phyloP scores from a whole-genome alignment of 2,329 filamentous ascomycete genomes.

The Trichoderma simmonsii region DNA sequence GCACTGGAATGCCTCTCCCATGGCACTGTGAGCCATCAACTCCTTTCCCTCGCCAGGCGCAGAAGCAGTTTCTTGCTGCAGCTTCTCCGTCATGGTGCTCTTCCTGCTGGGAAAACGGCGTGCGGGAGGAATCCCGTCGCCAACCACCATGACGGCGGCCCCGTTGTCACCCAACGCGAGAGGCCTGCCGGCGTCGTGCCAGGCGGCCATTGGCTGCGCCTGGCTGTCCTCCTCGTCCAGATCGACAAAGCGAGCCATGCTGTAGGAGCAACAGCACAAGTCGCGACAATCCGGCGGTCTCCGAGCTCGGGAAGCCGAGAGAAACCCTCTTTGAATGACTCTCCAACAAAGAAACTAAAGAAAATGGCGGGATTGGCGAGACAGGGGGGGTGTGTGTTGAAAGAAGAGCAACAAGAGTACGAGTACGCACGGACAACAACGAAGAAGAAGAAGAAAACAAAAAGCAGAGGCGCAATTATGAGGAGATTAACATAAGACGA shows the following conservation, averaged over 20 bases:
- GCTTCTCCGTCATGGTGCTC: conserved; percentile 2
- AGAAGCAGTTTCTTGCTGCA: background rate
- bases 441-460: background rate
- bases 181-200: conserved; percentile 9
- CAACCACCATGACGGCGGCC: background rate
- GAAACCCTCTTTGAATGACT: background rate
- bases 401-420: background rate
- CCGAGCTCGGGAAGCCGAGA: background rate
- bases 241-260: conserved; percentile 27
- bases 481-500: conserved; percentile 11
- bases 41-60: background rate
- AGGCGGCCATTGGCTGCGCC: conserved; percentile 3
- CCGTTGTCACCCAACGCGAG: background rate
- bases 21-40: conserved; percentile 21
- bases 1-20: conserved; percentile 34
- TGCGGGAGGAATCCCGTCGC: background rate
- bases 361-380: background rate
- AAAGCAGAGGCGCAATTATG: background rate
- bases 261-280: background rate
- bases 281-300: conserved; percentile 2
- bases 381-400: background rate
- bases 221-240: conserved; percentile 22
- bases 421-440: background rate
- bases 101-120: background rate
- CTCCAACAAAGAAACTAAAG: background rate